These are phyloP conservation scores for Paradendryphiella salina DNA, from an alignment of 2,329 filamentous ascomycete genomes.

Conservation along the genomic window DNA sequence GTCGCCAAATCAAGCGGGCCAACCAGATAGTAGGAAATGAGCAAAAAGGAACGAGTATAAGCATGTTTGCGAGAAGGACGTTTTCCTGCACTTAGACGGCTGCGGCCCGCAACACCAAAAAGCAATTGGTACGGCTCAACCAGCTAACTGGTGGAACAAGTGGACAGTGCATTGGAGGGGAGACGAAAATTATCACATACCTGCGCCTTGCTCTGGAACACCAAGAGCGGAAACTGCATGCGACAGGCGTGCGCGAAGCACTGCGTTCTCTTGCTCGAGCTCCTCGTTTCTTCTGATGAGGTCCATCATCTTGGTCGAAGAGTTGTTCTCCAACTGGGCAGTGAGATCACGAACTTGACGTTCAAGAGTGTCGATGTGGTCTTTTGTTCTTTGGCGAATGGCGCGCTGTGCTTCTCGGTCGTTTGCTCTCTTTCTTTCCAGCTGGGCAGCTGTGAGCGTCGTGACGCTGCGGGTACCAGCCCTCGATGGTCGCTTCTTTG, in stretches of 20 bases:
- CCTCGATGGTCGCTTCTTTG: slow-evolving; percentile 56
- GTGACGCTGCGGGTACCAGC: slow-evolving; percentile 62
- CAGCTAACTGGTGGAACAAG: slow-evolving; percentile 25
- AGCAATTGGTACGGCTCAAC: slow-evolving; percentile 26
- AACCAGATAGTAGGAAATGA: slow-evolving; percentile 15
- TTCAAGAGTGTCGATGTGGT: slow-evolving; percentile 62
- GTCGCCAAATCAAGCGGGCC: slow-evolving; percentile 29
- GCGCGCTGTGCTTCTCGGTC: slow-evolving; percentile 64
- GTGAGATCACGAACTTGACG: slow-evolving; percentile 58
- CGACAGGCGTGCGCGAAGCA: slow-evolving; percentile 55
- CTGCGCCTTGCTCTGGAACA: slow-evolving; percentile 42
- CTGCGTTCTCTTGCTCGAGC: slow-evolving; percentile 59
- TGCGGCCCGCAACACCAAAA: slow-evolving; percentile 34
- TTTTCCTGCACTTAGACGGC: slow-evolving; percentile 31
- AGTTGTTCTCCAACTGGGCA: slow-evolving; percentile 52
- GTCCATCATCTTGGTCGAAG: slow-evolving; percentile 53
- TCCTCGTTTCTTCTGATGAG: slow-evolving; percentile 58
- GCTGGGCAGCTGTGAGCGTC: slow-evolving; percentile 60
- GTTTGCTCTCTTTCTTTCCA: slow-evolving; percentile 63
- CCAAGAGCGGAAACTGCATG: slow-evolving; percentile 49
- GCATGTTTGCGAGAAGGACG: slow-evolving; percentile 21
- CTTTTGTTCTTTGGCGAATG: slow-evolving; percentile 62
- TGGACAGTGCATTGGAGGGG: slow-evolving; percentile 30
- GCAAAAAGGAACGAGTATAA: slow-evolving; percentile 15
- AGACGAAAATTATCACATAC: slow-evolving; percentile 37